Evolutionary conservation across 2,329 filamentous ascomycete species (phyloP), one percentile per base, ranked within the genome.

Genomic region (Phaeoacremonium minimum): DNA sequence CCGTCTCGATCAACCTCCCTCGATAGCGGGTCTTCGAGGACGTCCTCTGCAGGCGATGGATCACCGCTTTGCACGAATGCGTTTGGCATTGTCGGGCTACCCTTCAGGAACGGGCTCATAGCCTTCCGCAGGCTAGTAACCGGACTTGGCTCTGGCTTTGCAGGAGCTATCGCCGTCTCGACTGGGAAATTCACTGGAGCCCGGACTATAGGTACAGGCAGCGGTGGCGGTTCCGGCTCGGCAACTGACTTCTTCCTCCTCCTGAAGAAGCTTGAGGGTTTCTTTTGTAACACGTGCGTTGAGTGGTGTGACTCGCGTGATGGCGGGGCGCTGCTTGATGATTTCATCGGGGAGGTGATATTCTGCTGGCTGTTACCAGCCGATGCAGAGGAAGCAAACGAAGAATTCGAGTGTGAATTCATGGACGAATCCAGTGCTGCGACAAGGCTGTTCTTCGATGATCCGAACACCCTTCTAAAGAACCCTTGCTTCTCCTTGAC

Each of bases 201-300:
- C 37, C 44, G 49, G 45, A 39, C 46, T 30, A 56, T 45, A 58
- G 59, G 61, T 19, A 61, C 49, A 1, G 74, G 75, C 18, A 82
- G 60, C 7, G 83, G 80, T 20, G 84, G 80, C 28, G 73, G 73
- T 15, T 77, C 72, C 30, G 60, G 56, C 44, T 94, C 89, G 12
- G 80, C 77, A 20, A 88, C 63, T 5, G 90, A 95, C 73, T 91
- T 94, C 75, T 97, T 97, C 45, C 90, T 78, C 41, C 93, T 77
- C 44, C 93, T 78, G 66, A 97, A 97, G 65, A 98, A 97, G 1
- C 88, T 91, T 1, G 91, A 94, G 4, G 87, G 79, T 60, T 96
- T 96, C 69, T 96, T 96, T 51, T 87, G 85, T 35, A 96, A 66
- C 15, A 67, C 63, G 38, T 71, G 67, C 13, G 68, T 57, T 15